A percentile compares a stretch with the other conserved stretches of the same genome.
These are phyloP conservation scores for Colletotrichum lentis DNA, from an alignment of 2,329 filamentous ascomycete species.

Conservation along the genomic window DNA sequence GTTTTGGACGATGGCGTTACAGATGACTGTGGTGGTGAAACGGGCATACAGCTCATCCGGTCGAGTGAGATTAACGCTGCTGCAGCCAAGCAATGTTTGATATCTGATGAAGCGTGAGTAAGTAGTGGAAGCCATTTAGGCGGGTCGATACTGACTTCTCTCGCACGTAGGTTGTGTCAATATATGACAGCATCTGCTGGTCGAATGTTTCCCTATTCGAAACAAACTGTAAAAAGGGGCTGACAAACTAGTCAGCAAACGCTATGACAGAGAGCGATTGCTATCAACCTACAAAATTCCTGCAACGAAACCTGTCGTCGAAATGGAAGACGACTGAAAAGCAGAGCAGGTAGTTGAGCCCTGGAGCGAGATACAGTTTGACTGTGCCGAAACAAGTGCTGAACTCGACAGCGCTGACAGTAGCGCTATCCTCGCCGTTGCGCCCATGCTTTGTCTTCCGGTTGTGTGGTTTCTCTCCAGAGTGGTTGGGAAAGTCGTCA, in stretches of 20 bases:
- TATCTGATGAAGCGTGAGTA: conserved; percentile 67
- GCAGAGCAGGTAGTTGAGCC: conserved; percentile 76
- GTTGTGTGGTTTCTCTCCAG: neutral
- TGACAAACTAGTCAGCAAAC: conserved; percentile 50
- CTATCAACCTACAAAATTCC: conserved; percentile 68
- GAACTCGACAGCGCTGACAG: conserved; percentile 49
- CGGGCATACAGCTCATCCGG: conserved; percentile 87
- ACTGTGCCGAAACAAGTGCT: conserved; percentile 47
- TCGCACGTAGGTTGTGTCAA: conserved; percentile 77
- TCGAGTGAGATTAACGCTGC: conserved; percentile 77
- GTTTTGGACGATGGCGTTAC: conserved; percentile 92
- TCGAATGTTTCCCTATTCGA: conserved; percentile 82
- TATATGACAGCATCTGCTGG: conserved; percentile 73
- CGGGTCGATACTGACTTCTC: conserved; percentile 70
- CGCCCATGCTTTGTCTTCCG: conserved; percentile 15
- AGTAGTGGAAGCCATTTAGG: neutral
- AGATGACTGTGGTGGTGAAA: conserved; percentile 90
- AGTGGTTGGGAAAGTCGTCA: neutral
- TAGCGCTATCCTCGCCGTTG: conserved; percentile 32
- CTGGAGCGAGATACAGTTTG: conserved; percentile 69
- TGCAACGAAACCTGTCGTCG: conserved; percentile 65
- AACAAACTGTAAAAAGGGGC: conserved; percentile 86
- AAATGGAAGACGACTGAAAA: conserved; percentile 76
- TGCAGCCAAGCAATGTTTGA: conserved; percentile 80
- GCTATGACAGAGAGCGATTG: neutral